Base-by-base conservation (phyloP, 805 yeast genomes). In the Ogataea trehaloabstinens region DNA sequence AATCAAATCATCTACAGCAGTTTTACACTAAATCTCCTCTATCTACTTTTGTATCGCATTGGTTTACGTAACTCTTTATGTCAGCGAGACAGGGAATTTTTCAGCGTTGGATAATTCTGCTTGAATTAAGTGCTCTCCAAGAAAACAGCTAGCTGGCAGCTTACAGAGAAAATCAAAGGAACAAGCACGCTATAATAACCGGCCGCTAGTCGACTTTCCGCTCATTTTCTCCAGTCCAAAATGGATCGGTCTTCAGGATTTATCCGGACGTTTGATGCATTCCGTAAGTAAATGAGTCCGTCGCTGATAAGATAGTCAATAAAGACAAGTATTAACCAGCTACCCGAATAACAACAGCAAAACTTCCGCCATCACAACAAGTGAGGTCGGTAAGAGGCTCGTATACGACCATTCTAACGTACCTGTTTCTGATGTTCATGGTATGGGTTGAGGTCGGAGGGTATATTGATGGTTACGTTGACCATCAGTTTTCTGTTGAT, bases 361-460 rank as follows among this genome's bases (percentile, higher is more conserved):
- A 84, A 57, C 78, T 82, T 16, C 75, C 80, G 16, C 73, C 80
- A n/a, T 66, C 78, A 19, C 89, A 87, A 53, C 73, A 82, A 32
- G 83, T 84, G 34, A 68, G 87, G 47, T 83, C 95, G 1, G 64
- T 75, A 20, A 71, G 93, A 45, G 96, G 96, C 24, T 90, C 93
- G 4, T 57, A 76, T 13, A 76, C 89, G 12, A 81, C 95, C 0
- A 49, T 87, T 4, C 30, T 83, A 34, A 79, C 89, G 12, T 68
- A 74, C n/a, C 47, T 83, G 19, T 70, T 74, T 41, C 74, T 85
- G 13, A 52, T 87, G 12, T 76, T 88, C 53, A 67, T 90, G 25
- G 61, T 86, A 5, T 91, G 95, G 86, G 76, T 86, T 11, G 95
- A 90, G 56, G 63, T 89, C 20, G 95, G 97, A 6, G 82, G 85